phyloP scores from a whole-genome alignment of 208 protist species.

The Trichomonas vaginalis region DNA sequence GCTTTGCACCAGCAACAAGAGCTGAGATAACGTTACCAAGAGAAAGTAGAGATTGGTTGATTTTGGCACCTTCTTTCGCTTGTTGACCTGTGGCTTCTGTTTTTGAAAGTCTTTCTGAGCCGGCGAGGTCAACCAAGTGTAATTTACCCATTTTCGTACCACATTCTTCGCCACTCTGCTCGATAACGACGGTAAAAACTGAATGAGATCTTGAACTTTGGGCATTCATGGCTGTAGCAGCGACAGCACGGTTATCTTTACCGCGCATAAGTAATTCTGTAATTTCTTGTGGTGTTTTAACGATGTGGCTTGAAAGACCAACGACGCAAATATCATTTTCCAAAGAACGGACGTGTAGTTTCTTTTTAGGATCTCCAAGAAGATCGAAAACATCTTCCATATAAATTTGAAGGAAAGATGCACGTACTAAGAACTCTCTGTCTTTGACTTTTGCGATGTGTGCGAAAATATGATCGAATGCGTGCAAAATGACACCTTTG shows the following conservation, averaged over 20 bases:
- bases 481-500: conserved; percentile 13
- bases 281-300: conserved; percentile 21
- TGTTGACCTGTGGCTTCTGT: conserved; percentile 41
- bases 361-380: conserved; percentile 23
- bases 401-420: conserved; percentile 43
- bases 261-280: conserved; percentile 23
- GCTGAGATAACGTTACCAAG: conserved; percentile 47
- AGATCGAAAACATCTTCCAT: conserved; percentile 44
- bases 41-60: conserved; percentile 50
- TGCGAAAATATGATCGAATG: conserved; percentile 23
- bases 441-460: conserved; percentile 24
- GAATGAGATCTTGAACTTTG: conserved; percentile 43
- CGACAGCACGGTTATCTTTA: conserved; percentile 24
- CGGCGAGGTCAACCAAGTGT: conserved; percentile 46
- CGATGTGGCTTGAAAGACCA: conserved; percentile 20
- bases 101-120: conserved; percentile 43
- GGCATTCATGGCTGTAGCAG: conserved; percentile 32
- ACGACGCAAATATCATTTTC: conserved; percentile 20
- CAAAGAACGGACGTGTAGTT: conserved; percentile 8
- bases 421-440: conserved; percentile 22
- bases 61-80: conserved; percentile 47
- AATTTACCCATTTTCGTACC: conserved; percentile 38
- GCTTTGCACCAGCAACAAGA: conserved; percentile 26
- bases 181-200: conserved; percentile 45
- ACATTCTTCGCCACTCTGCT: conserved; percentile 22